Conservation (phyloP, 805 yeast genomes). For the Metschnikowia matae region DNA sequence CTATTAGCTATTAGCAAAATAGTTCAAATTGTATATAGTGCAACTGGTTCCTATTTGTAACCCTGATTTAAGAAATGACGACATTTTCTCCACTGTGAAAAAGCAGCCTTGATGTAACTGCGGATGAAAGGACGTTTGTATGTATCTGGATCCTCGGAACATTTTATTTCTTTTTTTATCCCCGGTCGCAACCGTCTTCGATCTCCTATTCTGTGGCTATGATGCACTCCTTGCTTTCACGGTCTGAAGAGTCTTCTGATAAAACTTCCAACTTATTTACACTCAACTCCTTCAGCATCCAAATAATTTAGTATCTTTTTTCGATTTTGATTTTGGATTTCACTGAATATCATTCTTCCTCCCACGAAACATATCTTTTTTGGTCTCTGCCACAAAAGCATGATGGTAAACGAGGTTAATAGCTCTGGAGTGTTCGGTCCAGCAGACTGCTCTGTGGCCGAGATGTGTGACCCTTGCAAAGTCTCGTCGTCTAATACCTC, state of each 20-base stretch:
- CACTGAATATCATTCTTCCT: not conserved
- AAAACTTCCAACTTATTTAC: not conserved
- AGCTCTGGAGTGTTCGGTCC: not conserved
- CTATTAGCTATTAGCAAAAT: not conserved
- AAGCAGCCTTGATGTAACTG: not conserved
- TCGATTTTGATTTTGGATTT: not conserved
- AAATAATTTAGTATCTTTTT: not conserved
- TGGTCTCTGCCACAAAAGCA: not conserved
- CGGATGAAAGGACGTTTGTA: not conserved
- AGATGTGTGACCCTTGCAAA: not conserved
- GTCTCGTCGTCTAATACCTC: not conserved
- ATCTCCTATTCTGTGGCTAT: slow-evolving; percentile 3
- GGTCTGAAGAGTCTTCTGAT: not conserved
- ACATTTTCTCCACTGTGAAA: not conserved
- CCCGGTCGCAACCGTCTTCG: slow-evolving; percentile 4
- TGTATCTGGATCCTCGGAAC: slow-evolving; percentile 1
- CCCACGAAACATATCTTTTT: not conserved
- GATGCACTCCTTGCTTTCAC: slow-evolving; percentile 6
- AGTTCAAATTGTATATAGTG: not conserved
- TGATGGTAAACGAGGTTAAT: not conserved
- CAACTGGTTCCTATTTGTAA: not conserved
- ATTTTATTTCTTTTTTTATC: slow-evolving; percentile 2
- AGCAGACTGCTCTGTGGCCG: not conserved
- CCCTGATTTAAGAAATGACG: not conserved
- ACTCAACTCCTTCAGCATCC: not conserved